phyloP scores from a whole-genome alignment of 2,329 filamentous ascomycete genomes.

The Fusarium palustre region DNA sequence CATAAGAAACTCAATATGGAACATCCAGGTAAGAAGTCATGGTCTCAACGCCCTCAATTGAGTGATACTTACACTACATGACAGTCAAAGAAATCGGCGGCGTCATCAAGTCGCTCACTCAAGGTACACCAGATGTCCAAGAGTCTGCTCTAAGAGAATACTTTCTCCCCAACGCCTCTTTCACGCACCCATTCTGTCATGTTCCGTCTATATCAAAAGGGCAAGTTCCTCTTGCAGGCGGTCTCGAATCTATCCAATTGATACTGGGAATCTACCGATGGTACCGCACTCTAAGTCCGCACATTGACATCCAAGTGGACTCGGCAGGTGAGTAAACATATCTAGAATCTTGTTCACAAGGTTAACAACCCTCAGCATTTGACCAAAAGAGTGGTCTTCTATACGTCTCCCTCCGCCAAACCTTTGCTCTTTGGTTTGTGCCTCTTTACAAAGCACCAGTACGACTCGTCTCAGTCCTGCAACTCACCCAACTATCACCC shows the following conservation, averaged over 20 bases:
- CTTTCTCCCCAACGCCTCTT: constrained; percentile 78
- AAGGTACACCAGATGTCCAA: constrained; percentile 75
- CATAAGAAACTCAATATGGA: constrained; percentile 45
- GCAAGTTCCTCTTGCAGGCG: constrained; percentile 55
- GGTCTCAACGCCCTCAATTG: neutral
- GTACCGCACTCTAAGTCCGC: constrained; percentile 86
- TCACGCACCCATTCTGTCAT: constrained; percentile 82
- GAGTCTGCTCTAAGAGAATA: constrained; percentile 73
- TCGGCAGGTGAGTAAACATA: constrained; percentile 58
- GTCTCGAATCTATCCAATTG: constrained; percentile 72
- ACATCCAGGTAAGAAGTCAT: constrained; percentile 54
- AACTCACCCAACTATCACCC: constrained; percentile 63
- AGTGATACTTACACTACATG: neutral
- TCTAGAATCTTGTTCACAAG: accelerated
- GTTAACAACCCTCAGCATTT: constrained; percentile 63
- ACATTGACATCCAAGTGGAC: constrained; percentile 75
- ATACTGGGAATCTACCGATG: constrained; percentile 79
- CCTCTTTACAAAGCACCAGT: constrained; percentile 79
- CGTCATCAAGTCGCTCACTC: constrained; percentile 76
- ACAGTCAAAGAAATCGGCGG: constrained; percentile 69
- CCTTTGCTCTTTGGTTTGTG: constrained; percentile 81
- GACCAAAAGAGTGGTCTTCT: constrained; percentile 74
- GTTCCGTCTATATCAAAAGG: constrained; percentile 66
- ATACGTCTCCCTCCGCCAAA: constrained; percentile 79
- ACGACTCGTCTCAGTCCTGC: constrained; percentile 74